These are phyloP conservation scores for Paspalum vaginatum DNA, from an alignment of 176 grass and related monocot genomes.

Conservation along the genomic window DNA sequence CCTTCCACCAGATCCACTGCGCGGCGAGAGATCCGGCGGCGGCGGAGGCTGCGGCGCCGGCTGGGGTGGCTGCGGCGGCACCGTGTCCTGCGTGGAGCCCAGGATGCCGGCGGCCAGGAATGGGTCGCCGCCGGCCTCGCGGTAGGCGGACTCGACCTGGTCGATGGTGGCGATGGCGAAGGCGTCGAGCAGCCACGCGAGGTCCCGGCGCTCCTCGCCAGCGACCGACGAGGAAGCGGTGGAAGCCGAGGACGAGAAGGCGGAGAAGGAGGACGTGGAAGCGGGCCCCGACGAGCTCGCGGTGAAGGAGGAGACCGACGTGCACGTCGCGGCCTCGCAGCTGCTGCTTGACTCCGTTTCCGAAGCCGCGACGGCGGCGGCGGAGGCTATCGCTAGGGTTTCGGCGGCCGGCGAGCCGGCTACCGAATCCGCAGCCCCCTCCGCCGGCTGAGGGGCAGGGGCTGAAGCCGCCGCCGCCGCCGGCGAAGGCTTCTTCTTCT, in stretches of 20 bases:
- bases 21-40: constrained; percentile 45
- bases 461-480: neutral
- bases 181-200: constrained; percentile 66
- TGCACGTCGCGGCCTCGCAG: constrained; percentile 28
- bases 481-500: constrained; percentile 48
- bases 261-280: constrained; percentile 41
- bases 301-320: constrained; percentile 36
- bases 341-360: constrained; percentile 44
- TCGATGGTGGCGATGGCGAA: constrained; percentile 67
- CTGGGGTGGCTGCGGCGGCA: constrained; percentile 3
- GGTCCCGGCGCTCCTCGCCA: constrained; percentile 48
- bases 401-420: neutral
- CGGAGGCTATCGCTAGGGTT: constrained; percentile 39
- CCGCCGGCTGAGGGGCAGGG: neutral
- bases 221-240: constrained; percentile 37
- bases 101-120: constrained; percentile 76
- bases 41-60: constrained; percentile 23
- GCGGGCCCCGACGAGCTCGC: constrained; percentile 28
- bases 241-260: constrained; percentile 42
- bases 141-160: constrained; percentile 71
- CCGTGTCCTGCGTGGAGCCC: constrained; percentile 41
- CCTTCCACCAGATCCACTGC: constrained; percentile 26
- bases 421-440: neutral
- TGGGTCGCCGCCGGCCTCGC: constrained; percentile 60
- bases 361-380: neutral